Evolutionary conservation across 129 eudicot genomes (phyloP).

Genomic region (Escallonia rubra): DNA sequence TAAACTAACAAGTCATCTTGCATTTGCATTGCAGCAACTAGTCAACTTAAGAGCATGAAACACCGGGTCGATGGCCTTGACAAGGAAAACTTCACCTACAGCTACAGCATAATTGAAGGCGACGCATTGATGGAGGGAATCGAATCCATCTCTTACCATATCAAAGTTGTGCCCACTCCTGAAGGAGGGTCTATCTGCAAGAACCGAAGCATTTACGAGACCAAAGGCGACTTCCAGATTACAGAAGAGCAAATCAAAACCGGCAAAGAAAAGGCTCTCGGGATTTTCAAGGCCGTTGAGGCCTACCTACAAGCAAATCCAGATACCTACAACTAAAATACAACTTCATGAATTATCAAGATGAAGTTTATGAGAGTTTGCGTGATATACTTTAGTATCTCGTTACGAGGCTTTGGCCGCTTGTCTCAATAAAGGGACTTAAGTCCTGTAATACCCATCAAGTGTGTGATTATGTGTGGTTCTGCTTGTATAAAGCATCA

Average conservation of each 20-base stretch:
- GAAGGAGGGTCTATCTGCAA: conserved; percentile 3
- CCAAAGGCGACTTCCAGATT: conserved; percentile 1
- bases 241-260: conserved; percentile 8
- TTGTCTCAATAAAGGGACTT: too few relatives aligned
- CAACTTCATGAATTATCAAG: too few relatives aligned
- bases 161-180: not conserved
- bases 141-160: not conserved
- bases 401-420: too few relatives aligned
- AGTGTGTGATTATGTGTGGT: too few relatives aligned
- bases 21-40: not conserved
- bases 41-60: conserved; percentile 2
- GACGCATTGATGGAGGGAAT: conserved; percentile 7
- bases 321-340: not conserved
- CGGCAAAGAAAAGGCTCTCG: not conserved
- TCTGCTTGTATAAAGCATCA: too few relatives aligned
- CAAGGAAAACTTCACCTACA: conserved; percentile 8
- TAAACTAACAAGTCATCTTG: too few relatives aligned
- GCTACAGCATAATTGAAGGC: conserved; percentile 9
- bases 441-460: too few relatives aligned
- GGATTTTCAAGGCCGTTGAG: conserved; percentile 16
- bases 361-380: too few relatives aligned
- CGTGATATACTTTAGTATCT: too few relatives aligned
- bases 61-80: conserved; percentile 7
- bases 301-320: conserved; percentile 11
- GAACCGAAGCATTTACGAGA: conserved; percentile 1